These are phyloP conservation scores for Nidularia pulvinata DNA, from an alignment of 768 basidiomycete genomes.

Conservation along the genomic window DNA sequence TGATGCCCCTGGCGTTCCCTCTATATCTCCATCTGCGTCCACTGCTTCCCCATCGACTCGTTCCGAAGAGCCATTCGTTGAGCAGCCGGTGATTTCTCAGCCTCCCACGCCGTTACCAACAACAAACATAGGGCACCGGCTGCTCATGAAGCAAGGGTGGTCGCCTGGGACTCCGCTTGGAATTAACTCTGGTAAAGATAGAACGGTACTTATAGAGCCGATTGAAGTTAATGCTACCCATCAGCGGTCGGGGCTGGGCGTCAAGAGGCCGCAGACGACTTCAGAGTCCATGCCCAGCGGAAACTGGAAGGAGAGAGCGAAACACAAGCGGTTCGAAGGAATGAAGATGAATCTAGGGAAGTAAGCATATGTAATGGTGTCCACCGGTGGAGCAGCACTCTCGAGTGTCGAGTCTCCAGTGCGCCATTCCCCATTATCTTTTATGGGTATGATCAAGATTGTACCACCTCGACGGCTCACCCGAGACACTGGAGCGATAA, in stretches of 20 bases:
- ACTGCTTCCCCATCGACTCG: conserved; percentile 4
- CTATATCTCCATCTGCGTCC: conserved; percentile 5
- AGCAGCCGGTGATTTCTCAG: conserved; percentile 27
- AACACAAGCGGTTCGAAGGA: conserved; percentile 35
- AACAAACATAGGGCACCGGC: conserved; percentile 65
- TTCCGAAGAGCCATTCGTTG: conserved; percentile 4
- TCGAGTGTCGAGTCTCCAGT: no score
- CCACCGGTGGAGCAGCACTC: no score
- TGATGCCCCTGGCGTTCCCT: conserved; percentile 51
- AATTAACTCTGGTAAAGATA: conserved; percentile 23
- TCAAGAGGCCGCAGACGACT: conserved; percentile 13
- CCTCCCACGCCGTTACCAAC: conserved; percentile 48
- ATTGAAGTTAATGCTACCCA: conserved; percentile 42
- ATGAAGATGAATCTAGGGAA: conserved; percentile 2
- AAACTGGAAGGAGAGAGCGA: conserved; percentile 39
- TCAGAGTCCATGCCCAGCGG: conserved; percentile 6
- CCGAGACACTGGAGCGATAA: no score
- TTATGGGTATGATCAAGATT: no score
- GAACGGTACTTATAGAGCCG: conserved; percentile 53
- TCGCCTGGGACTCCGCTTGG: conserved; percentile 63
- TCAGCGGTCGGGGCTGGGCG: conserved; percentile 58
- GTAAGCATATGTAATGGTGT: neutral
- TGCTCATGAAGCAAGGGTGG: conserved; percentile 81
- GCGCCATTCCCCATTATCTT: no score
- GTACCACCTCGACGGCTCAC: no score